Base-by-base conservation (phyloP, 148 eudicot species). In the Bassia scoparia region DNA sequence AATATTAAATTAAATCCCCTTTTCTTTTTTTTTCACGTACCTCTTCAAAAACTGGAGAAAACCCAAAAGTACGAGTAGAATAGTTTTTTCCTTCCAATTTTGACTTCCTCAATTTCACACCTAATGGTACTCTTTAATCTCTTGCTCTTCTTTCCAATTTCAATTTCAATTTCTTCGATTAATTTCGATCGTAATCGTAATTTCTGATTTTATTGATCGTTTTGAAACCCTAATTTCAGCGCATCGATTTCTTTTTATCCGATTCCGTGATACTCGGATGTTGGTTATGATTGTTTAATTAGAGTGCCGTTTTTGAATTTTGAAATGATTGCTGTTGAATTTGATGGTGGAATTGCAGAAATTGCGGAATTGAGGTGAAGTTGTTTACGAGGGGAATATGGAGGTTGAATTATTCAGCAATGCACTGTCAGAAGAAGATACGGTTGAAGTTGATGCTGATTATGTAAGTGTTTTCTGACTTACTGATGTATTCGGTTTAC, bases 361-460 rank as follows among this genome's bases (percentile, higher is more conserved):
- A 59, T 33, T 41, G 6, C 10, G 16, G 61, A 55, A 38, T 56
- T 65, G 76, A 56, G 70, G 61, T 61, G 56, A 27, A 33, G 52
- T 29, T 67, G 67, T 7, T 29, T 6, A 21, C 13, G 31, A 53
- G 44, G 37, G 29, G 12, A 67, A 65, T 38, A 87, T 89, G 90
- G 93, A 89, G 50, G 67, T 87, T 75, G 90, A 87, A 49, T 81
- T 87, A 7, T 67, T 89, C 60, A 79, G 82, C 24, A 87, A 87
- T 24, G 83, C 62, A 24, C 50, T 53, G 24, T 71, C 86, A 0
- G 89, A 82, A 31, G 94, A 87, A 65, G 89, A 86, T 27, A 63
- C 66, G 29, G 83, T 79, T 59, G 82, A 64, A 59, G 61, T 64
- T 74, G 85, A 81, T 77, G 74, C 77, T 64, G 80, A 61, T 56